Evolutionary conservation across 805 yeast genomes (phyloP).

Genomic region (Ogataea salicorniae): DNA sequence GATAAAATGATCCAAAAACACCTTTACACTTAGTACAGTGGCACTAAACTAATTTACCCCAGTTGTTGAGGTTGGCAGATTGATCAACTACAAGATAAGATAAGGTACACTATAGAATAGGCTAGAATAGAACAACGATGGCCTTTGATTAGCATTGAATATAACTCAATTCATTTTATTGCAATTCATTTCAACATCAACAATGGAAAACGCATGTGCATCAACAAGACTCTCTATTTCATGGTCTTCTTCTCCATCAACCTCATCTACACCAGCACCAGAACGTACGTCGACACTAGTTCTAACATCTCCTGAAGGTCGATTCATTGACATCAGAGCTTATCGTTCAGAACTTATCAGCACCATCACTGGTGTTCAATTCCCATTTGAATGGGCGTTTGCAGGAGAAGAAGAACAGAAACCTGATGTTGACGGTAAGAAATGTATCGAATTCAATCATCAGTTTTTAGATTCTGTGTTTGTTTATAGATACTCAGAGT

Average conservation of each 20-base stretch:
- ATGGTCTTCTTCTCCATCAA: constrained; percentile 39
- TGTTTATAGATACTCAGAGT: constrained; percentile 18
- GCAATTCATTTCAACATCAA: no score
- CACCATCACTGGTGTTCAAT: constrained; percentile 15
- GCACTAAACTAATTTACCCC: no score
- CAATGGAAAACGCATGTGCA: neutral
- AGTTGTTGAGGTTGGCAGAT: no score
- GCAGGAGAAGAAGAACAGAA: constrained; percentile 43
- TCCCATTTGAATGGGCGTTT: constrained; percentile 56
- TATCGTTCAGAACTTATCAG: constrained; percentile 11
- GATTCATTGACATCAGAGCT: constrained; percentile 43
- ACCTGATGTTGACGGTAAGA: constrained; percentile 22
- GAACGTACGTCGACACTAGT: constrained; percentile 49
- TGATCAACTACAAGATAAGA: no score
- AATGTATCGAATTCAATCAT: constrained; percentile 36
- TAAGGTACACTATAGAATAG: no score
- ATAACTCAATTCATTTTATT: no score
- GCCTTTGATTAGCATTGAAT: no score
- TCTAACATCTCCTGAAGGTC: constrained; percentile 36
- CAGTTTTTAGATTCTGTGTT: constrained; percentile 38
- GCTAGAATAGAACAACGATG: no score
- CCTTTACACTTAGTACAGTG: no score
- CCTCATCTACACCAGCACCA: constrained; percentile 15
- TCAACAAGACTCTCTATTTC: constrained; percentile 48
- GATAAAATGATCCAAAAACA: no score